Evolutionary conservation across 768 basidiomycete genomes (phyloP), one percentile per base, ranked within the genome.

Genomic region (Phylloporus sp.): DNA sequence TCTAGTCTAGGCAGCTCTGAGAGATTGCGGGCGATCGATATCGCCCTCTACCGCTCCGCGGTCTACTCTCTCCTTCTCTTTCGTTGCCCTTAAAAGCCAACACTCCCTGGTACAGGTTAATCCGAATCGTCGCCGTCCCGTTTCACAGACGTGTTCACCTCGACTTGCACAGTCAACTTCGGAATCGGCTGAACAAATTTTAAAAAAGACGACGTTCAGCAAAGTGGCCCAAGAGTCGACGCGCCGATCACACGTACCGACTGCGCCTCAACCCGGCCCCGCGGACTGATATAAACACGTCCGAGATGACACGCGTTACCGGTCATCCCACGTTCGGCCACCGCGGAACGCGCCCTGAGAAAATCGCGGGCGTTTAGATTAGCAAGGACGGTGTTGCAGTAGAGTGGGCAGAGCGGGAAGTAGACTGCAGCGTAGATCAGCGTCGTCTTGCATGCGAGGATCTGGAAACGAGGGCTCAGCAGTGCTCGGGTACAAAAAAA

Each of bases 321-420:
- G n/a, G 32, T 31, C 22, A 20, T 42, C 40, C 11, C 34, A 1
- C 28, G 6, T 35, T 47, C 41, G 31, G 15, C 38, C 6, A 13
- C 23, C 37, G n/a, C 5, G 24, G 45, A 43, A 13, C n/a, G 10
- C 15, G 1, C 33, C 27, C 9, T 20, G 29, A 49, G 43, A 14
- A 31, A 46, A 9, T 50, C 18, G 14, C 46, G 46, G 14, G 43
- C 46, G 17, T 51, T 44, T 5, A 52, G 49, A 26, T 56, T 48
- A 5, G 49, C 43, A 18, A 48, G 53, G 9, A 51, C 38, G 9
- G 42, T 42, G 27, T 48, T 48, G 44, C 53, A 56, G 32, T 47
- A 56, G 15, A 44, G 42, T 6, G 53, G 35, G 17, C 55, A 43
- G 10, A 50, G 45, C 1, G 42, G 45, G 14, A 48, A 55, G 22